Evolutionary conservation across 345 rosid species (phyloP).

Genomic region (Camelina laxa): DNA sequence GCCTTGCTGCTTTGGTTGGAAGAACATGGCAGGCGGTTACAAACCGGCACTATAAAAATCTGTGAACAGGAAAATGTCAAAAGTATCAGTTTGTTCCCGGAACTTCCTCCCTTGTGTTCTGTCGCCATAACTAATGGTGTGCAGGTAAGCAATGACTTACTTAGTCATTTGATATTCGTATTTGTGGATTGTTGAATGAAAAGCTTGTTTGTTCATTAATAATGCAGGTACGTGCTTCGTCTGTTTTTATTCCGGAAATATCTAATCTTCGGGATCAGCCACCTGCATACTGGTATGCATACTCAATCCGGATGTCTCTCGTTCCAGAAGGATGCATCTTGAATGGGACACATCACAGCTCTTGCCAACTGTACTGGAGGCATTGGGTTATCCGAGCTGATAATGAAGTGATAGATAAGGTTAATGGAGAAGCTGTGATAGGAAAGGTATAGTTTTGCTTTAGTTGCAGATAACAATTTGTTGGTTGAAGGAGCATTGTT

Average conservation of each 20-base stretch:
- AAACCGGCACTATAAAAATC: constrained; percentile 61
- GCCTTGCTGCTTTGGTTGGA: constrained; percentile 92
- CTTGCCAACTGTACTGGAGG: constrained; percentile 73
- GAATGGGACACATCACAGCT: constrained; percentile 58
- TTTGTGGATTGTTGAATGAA: constrained; percentile 3
- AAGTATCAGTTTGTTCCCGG: constrained; percentile 74
- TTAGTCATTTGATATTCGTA: constrained; percentile 7
- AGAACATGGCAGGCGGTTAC: constrained; percentile 73
- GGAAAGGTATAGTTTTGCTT: constrained; percentile 53
- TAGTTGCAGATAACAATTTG: not conserved
- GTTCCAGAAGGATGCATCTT: constrained; percentile 68
- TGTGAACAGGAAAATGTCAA: constrained; percentile 45
- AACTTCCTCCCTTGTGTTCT: constrained; percentile 76
- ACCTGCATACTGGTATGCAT: constrained; percentile 56
- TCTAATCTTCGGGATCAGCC: constrained; percentile 44
- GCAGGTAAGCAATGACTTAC: constrained; percentile 49
- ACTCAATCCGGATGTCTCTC: constrained; percentile 88
- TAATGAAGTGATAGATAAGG: constrained; percentile 50
- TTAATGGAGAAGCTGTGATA: constrained; percentile 68
- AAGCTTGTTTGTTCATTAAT: not conserved
- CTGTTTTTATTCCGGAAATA: constrained; percentile 77
- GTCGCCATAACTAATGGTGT: constrained; percentile 78
- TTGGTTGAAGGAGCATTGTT: not conserved
- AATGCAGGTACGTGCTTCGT: constrained; percentile 75
- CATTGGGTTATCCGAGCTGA: constrained; percentile 69